Evolutionary conservation across 495 filamentous ascomycete genomes (phyloP), one percentile per base, ranked within the genome.

Genomic region (Aspergillus bertholletiae): DNA sequence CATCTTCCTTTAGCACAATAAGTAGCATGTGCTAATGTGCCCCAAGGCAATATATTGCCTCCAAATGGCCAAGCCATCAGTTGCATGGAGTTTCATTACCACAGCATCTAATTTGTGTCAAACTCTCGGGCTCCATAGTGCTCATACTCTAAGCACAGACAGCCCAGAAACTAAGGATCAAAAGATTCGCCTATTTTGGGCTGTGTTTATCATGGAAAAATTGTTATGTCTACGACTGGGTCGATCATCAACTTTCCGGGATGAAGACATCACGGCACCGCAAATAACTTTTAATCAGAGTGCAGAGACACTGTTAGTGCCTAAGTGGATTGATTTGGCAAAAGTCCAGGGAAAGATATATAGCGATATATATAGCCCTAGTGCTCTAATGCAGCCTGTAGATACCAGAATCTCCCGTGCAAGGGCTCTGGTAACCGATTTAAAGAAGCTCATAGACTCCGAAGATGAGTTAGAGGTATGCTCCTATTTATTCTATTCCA

Each of bases 71-170:
- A 61, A 51, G 37, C 44, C 49, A 20, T 49, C 44, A 43, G 32
- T 51, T 1, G 58, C 54, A 21, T 57, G 54, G 58, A 46, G 15
- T 1, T 61, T 61, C 34, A 61, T 61, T 5, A 45, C 22, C 21
- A 23, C 23, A 20, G 55, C 55, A 26, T 62, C 51, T 11, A 46
- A 44, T 13, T 57, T 55, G 37, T 44, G 17, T 7, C 59, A 52
- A 21, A 35, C 47, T 13, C 51, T 61, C 3, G 56, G 56, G 0
- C 17, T 55, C 8, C 56, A 59, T 18, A 37, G 21, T 41, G 54
- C 13, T 21, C 11, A 22, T 18, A 23, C 26, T 37, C 1, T 27
- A 3, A 32, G n/a, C 13, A 40, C 13, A 41, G 40, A 45, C 1
- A 24, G n/a, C 4, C 20, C 40, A 21, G 51, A 46, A 40, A 18